Conservation (phyloP, 306 rosid species). For the Heteromeles arbutifolia region DNA sequence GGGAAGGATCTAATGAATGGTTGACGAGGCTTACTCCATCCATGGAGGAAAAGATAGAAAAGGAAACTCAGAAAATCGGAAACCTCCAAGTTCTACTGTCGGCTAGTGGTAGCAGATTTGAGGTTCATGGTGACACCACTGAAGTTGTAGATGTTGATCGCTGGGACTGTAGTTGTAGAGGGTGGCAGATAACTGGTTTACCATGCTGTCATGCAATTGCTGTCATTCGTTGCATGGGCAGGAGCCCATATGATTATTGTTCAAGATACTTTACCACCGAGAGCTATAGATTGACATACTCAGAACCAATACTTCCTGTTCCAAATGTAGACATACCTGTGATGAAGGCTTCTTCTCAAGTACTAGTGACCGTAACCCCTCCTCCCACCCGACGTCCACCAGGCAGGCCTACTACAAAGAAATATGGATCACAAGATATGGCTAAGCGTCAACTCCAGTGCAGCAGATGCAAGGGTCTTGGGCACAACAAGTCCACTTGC, state of each 20-base stretch:
- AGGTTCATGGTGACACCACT: slow-evolving; percentile 72
- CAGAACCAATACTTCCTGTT: slow-evolving; percentile 58
- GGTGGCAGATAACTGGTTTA: slow-evolving; percentile 76
- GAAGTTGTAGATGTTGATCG: slow-evolving; percentile 71
- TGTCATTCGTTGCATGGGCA: slow-evolving; percentile 50
- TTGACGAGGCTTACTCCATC: slow-evolving; percentile 70
- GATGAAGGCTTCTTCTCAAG: slow-evolving; percentile 42
- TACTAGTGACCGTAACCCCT: slow-evolving; percentile 66
- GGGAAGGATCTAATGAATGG: slow-evolving; percentile 67
- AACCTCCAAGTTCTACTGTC: slow-evolving; percentile 53
- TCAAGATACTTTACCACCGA: slow-evolving; percentile 73
- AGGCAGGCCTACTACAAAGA: slow-evolving; percentile 75
- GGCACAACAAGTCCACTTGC: slow-evolving; percentile 97
- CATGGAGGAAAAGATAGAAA: slow-evolving; percentile 83
- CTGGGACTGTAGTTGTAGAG: slow-evolving; percentile 90
- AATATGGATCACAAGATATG: slow-evolving; percentile 56
- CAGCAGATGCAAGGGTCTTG: slow-evolving; percentile 91
- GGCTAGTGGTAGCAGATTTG: slow-evolving; percentile 57
- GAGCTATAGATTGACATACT: slow-evolving; percentile 74
- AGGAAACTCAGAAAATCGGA: slow-evolving; percentile 47
- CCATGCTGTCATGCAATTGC: slow-evolving; percentile 91
- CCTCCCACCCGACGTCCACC: slow-evolving; percentile 96
- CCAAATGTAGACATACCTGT: slow-evolving; percentile 35
- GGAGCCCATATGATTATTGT: slow-evolving; percentile 76
- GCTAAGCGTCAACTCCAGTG: slow-evolving; percentile 87